Percentiles rank a stretch among this genome's conserved stretches.
Conservation (phyloP, 164 flowering plant species). For the Piper longum region DNA sequence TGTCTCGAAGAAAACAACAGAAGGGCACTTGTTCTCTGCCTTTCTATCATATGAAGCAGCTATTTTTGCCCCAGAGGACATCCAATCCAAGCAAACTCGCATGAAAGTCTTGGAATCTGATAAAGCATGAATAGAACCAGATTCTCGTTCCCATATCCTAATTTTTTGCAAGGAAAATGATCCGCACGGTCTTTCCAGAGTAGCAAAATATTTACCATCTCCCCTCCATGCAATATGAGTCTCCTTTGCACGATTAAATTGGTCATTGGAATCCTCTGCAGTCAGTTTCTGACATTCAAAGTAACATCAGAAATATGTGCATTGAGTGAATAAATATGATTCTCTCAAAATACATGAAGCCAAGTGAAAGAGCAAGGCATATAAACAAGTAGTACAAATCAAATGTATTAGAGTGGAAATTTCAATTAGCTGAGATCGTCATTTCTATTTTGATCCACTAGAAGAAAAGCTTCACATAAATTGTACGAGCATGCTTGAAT, state of each 20-base stretch:
- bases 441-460: too few relatives aligned
- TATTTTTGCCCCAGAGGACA: constrained; percentile 90
- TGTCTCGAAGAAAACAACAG: constrained; percentile 67
- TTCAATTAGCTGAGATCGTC: too few relatives aligned
- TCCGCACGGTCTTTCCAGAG: constrained; percentile 25
- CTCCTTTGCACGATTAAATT: constrained; percentile 12
- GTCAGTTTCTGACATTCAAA: background rate
- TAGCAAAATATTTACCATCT: constrained; percentile 87
- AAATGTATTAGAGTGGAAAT: too few relatives aligned
- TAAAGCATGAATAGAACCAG: constrained; percentile 59
- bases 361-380: too few relatives aligned
- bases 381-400: too few relatives aligned
- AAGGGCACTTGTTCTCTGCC: constrained; percentile 40
- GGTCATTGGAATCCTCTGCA: constrained; percentile 25
- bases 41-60: constrained; percentile 56
- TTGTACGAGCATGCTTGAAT: background rate
- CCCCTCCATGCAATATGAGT: constrained; percentile 80
- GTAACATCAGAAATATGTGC: background rate
- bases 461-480: background rate
- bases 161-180: constrained; percentile 31
- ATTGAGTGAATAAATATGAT: background rate
- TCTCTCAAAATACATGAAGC: background rate
- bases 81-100: constrained; percentile 73
- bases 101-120: constrained; percentile 57
- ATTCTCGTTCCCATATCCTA: constrained; percentile 86